Percentiles rank a stretch among this genome's conserved stretches.
These are phyloP conservation scores for Coccomyxa sp. DNA, from an alignment of 139 green algal genomes.

Conservation along the genomic window DNA sequence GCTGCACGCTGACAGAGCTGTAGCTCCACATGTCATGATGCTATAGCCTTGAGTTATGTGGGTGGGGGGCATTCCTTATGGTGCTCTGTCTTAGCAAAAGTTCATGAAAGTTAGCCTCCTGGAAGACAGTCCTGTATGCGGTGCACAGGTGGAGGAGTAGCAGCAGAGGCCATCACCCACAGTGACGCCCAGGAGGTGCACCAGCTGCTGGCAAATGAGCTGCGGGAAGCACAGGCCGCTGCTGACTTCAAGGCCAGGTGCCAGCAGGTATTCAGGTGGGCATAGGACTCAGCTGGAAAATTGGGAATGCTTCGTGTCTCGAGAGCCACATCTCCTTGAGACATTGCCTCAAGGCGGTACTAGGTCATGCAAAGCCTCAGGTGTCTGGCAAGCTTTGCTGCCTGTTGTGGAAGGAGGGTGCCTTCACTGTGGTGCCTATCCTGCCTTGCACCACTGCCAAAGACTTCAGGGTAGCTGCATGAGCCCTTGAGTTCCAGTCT, in stretches of 20 bases:
- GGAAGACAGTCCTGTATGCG: background rate
- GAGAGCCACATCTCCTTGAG: background rate
- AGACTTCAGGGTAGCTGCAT: too few relatives aligned
- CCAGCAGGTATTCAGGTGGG: background rate
- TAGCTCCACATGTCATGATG: background rate
- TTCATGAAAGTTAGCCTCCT: background rate
- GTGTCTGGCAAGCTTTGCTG: too few relatives aligned
- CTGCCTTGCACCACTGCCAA: too few relatives aligned
- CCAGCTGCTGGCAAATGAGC: conserved; percentile 27
- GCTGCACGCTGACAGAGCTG: background rate
- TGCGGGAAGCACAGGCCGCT: conserved; percentile 28
- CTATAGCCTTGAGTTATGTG: background rate
- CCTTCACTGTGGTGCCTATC: too few relatives aligned
- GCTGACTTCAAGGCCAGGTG: background rate
- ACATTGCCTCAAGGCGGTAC: too few relatives aligned
- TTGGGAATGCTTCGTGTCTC: background rate
- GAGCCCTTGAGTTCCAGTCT: too few relatives aligned
- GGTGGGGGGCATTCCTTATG: background rate
- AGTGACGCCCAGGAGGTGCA: conserved; percentile 35
- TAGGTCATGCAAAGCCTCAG: too few relatives aligned
- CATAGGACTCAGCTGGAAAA: background rate
- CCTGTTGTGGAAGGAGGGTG: too few relatives aligned
- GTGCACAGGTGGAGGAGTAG: background rate
- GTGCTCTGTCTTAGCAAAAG: background rate
- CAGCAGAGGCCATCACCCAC: conserved; percentile 23